Conservation (phyloP, 768 basidiomycete species). For the Rhizopogon salebrosus region DNA sequence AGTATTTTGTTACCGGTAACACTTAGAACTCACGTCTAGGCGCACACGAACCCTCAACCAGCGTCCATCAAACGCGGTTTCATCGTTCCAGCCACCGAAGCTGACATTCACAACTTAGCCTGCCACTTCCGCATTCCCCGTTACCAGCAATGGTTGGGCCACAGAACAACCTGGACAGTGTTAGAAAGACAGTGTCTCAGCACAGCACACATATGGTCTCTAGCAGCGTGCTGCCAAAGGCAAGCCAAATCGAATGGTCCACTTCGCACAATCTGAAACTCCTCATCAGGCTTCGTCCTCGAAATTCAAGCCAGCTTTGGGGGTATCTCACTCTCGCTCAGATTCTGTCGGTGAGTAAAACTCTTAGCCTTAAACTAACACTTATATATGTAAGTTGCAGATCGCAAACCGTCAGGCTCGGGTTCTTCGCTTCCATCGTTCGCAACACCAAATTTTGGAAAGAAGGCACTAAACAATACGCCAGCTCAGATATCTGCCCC, state of each 20-base stretch:
- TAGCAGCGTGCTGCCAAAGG: not conserved
- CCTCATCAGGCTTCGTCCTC: conserved; percentile 13
- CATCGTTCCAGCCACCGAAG: too few relatives aligned
- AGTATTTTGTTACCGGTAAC: too few relatives aligned
- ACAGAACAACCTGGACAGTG: not conserved
- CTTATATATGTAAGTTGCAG: conserved; percentile 8
- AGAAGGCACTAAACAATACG: conserved; percentile 5
- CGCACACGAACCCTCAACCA: too few relatives aligned
- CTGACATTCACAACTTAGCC: too few relatives aligned
- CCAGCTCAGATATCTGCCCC: conserved; percentile 9
- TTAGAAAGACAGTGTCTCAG: not conserved
- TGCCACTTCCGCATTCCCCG: too few relatives aligned
- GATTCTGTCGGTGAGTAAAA: not conserved
- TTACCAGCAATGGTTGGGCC: not conserved
- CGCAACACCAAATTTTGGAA: conserved; percentile 41
- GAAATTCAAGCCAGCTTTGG: conserved; percentile 43
- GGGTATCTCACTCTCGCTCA: conserved; percentile 1
- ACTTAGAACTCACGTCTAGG: too few relatives aligned
- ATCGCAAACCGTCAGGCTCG: conserved; percentile 16
- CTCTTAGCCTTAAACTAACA: not conserved
- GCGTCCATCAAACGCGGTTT: too few relatives aligned
- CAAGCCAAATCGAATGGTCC: not conserved
- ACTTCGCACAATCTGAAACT: not conserved
- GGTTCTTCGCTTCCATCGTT: conserved; percentile 33
- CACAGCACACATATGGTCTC: not conserved